A percentile compares a stretch with the other conserved stretches of the same genome.
Evolutionary conservation across 2,329 filamentous ascomycete species (phyloP).

Genomic region (Geosmithia flava): DNA sequence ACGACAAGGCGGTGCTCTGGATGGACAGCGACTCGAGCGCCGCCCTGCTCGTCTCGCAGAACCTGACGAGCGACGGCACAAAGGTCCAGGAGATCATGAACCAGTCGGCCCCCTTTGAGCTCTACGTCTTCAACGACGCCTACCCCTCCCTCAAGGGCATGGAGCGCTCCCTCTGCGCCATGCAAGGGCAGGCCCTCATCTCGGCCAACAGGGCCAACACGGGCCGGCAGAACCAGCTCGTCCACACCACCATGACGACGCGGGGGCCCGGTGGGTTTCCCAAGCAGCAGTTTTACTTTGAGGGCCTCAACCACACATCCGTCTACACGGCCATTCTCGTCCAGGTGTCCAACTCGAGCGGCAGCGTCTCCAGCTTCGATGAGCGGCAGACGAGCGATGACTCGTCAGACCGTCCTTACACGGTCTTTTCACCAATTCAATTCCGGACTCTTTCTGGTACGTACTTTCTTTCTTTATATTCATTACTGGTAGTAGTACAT

Average conservation of each 20-base stretch:
- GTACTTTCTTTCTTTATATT: conserved; percentile 12
- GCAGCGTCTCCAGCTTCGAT: not conserved
- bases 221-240: conserved; percentile 31
- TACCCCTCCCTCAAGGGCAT: conserved; percentile 54
- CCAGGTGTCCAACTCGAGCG: conserved; percentile 26
- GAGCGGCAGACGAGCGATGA: conserved; percentile 14
- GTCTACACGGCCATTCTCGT: conserved; percentile 65
- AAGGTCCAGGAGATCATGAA: conserved; percentile 42
- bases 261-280: conserved; percentile 54
- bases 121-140: conserved; percentile 61
- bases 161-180: conserved; percentile 69
- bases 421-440: conserved; percentile 57
- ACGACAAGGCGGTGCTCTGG: conserved; percentile 49
- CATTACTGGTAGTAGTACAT: too few species aligned
- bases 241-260: conserved; percentile 54
- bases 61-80: conserved; percentile 48
- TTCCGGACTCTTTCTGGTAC: conserved; percentile 71
- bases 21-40: conserved; percentile 76
- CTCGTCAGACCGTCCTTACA: conserved; percentile 7
- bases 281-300: conserved; percentile 81
- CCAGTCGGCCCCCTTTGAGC: conserved; percentile 50
- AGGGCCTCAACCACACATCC: conserved; percentile 58
- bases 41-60: conserved; percentile 66
- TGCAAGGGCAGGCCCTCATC: conserved; percentile 54
- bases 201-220: conserved; percentile 35